phyloP scores from a whole-genome alignment of 305 asterid genomes.

The Nicotiana rustica region DNA sequence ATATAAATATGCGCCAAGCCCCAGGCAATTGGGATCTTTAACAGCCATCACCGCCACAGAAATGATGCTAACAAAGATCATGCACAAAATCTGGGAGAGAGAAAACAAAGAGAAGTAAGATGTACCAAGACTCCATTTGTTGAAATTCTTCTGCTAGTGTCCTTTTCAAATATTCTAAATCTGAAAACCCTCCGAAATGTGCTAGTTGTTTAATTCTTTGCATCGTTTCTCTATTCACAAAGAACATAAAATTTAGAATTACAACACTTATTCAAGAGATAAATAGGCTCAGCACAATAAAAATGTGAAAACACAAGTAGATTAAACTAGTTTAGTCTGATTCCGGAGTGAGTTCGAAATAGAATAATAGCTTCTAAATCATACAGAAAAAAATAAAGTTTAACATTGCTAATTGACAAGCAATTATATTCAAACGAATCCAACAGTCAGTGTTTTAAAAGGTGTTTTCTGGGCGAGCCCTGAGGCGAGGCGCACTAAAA shows the following conservation, averaged over 20 bases:
- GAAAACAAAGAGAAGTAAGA: constrained; percentile 35
- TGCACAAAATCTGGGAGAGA: not conserved
- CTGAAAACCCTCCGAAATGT: constrained; percentile 90
- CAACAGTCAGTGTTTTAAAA: too few species aligned
- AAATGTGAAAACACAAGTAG: not conserved
- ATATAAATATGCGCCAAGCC: not conserved
- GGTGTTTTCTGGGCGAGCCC: too few species aligned
- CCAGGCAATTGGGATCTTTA: constrained; percentile 17
- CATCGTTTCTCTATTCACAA: constrained; percentile 68
- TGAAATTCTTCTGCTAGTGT: constrained; percentile 81
- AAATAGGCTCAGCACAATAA: not conserved
- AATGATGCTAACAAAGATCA: constrained; percentile 17
- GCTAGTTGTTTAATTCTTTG: constrained; percentile 69
- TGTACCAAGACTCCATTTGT: constrained; percentile 78
- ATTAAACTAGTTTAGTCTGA: constrained; percentile 17
- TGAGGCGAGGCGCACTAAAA: too few species aligned
- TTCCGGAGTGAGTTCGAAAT: not conserved
- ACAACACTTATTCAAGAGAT: constrained; percentile 26
- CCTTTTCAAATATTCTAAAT: constrained; percentile 73
- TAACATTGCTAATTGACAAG: constrained; percentile 10
- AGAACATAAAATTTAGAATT: constrained; percentile 38
- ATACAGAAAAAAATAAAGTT: not conserved
- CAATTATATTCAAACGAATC: constrained; percentile 20
- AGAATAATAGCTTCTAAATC: constrained; percentile 1
- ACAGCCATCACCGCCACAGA: constrained; percentile 4